These are phyloP conservation scores for Penicillium soppii DNA, from an alignment of 495 filamentous ascomycete species.

Conservation along the genomic window DNA sequence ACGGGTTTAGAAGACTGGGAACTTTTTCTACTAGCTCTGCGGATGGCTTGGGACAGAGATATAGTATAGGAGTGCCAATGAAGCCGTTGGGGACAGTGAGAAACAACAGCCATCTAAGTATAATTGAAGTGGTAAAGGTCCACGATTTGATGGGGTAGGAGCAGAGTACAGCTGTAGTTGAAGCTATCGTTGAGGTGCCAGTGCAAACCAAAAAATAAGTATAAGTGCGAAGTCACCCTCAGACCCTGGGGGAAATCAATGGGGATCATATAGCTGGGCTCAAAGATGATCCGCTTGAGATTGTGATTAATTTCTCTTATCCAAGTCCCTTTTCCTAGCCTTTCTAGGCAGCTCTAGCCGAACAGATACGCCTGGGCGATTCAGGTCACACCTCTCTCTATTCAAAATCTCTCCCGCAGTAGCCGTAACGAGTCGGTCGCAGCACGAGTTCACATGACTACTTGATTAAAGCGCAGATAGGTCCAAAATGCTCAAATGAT, in stretches of 20 bases:
- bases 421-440: background rate
- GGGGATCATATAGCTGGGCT: slow-evolving; percentile 23
- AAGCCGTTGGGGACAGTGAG: slow-evolving; percentile 33
- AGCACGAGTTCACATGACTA: background rate
- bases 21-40: slow-evolving; percentile 37
- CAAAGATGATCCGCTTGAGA: slow-evolving; percentile 1
- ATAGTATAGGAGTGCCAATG: slow-evolving; percentile 41
- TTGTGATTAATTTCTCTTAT: slow-evolving; percentile 17
- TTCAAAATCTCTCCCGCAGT: background rate
- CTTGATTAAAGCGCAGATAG: background rate
- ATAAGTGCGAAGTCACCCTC: background rate
- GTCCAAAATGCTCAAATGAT: background rate
- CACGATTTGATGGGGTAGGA: slow-evolving; percentile 12
- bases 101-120: slow-evolving; percentile 40
- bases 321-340: slow-evolving; percentile 16
- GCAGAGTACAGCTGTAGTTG: slow-evolving; percentile 5
- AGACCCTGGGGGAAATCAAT: background rate
- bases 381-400: slow-evolving; percentile 3
- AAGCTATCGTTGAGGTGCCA: slow-evolving; percentile 1
- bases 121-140: slow-evolving; percentile 18
- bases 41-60: slow-evolving; percentile 37
- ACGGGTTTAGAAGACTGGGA: slow-evolving; percentile 19
- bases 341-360: slow-evolving; percentile 28
- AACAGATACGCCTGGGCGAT: background rate
- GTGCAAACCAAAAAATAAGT: background rate